Percentiles rank a stretch among this genome's conserved stretches.
Evolutionary conservation across 2,329 filamentous ascomycete genomes (phyloP).

Genomic region (Pseudogymnoascus sp.): DNA sequence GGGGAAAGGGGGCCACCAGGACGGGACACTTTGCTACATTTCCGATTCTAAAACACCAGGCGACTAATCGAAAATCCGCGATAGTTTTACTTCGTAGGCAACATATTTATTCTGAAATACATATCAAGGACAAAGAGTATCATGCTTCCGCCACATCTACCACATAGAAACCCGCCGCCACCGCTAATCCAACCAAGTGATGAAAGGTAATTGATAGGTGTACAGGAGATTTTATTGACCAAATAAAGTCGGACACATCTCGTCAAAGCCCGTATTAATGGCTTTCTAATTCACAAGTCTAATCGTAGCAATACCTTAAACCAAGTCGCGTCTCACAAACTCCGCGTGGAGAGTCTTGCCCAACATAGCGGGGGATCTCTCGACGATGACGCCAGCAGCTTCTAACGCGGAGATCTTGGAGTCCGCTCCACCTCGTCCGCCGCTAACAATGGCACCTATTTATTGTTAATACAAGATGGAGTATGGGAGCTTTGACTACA

Average conservation of each 20-base stretch:
- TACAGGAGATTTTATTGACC: slow-evolving; percentile 29
- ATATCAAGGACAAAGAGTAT: slow-evolving; percentile 7
- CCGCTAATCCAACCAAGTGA: background rate
- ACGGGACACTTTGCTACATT: background rate
- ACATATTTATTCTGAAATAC: background rate
- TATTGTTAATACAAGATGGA: slow-evolving; percentile 16
- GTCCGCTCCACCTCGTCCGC: slow-evolving; percentile 95
- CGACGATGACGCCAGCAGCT: slow-evolving; percentile 87
- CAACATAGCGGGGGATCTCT: slow-evolving; percentile 84
- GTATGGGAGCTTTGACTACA: slow-evolving; percentile 18
- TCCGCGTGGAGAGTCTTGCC: slow-evolving; percentile 91
- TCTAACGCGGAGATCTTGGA: slow-evolving; percentile 96
- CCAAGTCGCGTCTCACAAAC: slow-evolving; percentile 91
- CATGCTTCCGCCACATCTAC: background rate
- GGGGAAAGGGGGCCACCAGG: background rate
- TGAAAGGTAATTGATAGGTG: slow-evolving; percentile 26
- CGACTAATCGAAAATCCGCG: background rate
- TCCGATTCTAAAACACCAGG: background rate
- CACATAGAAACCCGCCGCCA: slow-evolving; percentile 1
- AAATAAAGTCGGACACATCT: slow-evolving; percentile 24
- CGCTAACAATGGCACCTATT: slow-evolving; percentile 77
- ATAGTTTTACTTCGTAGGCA: background rate
- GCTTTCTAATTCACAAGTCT: slow-evolving; percentile 22
- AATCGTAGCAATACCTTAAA: slow-evolving; percentile 46
- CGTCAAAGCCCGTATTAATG: slow-evolving; percentile 23